Conservation (phyloP, 768 basidiomycete species). For the Suillus spraguei region DNA sequence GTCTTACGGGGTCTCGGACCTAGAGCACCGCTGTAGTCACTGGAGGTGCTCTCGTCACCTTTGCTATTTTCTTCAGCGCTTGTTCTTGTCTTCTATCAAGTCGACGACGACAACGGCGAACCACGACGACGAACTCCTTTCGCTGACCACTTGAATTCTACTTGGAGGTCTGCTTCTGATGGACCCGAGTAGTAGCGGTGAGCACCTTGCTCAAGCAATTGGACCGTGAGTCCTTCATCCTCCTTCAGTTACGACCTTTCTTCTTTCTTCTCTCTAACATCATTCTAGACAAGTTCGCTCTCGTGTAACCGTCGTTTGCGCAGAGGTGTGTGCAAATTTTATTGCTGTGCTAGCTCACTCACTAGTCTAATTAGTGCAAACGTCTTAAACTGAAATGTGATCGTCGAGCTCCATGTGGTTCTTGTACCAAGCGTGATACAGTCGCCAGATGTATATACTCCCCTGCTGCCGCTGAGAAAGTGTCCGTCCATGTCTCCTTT, state of each 20-base stretch:
- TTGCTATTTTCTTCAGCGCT: constrained; percentile 8
- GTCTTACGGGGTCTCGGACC: constrained; percentile 7
- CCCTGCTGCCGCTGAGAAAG: constrained; percentile 83
- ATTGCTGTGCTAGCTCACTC: not conserved
- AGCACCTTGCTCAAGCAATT: constrained; percentile 11
- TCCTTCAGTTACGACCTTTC: constrained; percentile 11
- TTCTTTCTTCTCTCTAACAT: constrained; percentile 12
- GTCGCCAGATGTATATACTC: constrained; percentile 75
- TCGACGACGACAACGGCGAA: not conserved
- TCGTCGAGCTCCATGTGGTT: constrained; percentile 73
- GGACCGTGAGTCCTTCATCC: constrained; percentile 32
- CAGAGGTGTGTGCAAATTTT: constrained; percentile 54
- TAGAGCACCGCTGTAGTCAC: not conserved
- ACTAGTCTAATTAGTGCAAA: constrained; percentile 62
- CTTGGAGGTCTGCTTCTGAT: not conserved
- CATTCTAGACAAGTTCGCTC: constrained; percentile 65
- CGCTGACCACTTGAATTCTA: not conserved
- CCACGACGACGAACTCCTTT: not conserved
- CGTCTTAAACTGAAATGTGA: constrained; percentile 88
- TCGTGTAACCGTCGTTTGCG: constrained; percentile 79
- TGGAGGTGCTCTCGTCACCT: constrained; percentile 4
- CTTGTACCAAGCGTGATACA: constrained; percentile 80
- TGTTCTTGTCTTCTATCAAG: not conserved
- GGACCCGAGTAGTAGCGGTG: constrained; percentile 3
- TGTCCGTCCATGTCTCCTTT: constrained; percentile 46